Evolutionary conservation across 345 rosid genomes (phyloP).

Genomic region (Excoecaria agallocha): DNA sequence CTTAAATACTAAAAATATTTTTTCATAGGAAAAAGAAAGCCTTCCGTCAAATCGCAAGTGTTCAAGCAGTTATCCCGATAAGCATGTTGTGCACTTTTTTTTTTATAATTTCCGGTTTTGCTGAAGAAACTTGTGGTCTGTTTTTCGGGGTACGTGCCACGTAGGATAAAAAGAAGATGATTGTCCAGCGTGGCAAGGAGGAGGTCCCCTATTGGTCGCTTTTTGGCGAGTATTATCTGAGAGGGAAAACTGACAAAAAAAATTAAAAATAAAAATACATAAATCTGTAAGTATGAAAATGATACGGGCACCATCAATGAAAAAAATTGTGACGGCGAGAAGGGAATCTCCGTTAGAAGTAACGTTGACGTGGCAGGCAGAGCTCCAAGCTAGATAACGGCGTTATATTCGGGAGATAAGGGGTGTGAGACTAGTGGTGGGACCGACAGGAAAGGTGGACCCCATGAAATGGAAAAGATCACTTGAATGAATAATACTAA

Average conservation of each 20-base stretch:
- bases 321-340: constrained; percentile 8
- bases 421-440: background rate
- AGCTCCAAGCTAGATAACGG: constrained; percentile 21
- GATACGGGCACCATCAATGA: constrained; percentile 4
- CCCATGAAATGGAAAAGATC: background rate
- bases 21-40: too few species aligned
- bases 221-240: constrained; percentile 35
- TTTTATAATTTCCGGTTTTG: background rate
- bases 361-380: constrained; percentile 12
- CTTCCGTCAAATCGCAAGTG: constrained; percentile 8
- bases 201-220: constrained; percentile 33
- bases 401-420: constrained; percentile 27
- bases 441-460: constrained; percentile 18
- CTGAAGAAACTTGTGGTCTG: background rate
- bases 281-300: background rate
- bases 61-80: constrained; percentile 23
- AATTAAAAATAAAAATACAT: too few species aligned
- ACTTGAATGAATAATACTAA: background rate
- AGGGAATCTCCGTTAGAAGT: too few species aligned
- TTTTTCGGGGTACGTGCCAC: constrained; percentile 8
- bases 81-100: constrained; percentile 17
- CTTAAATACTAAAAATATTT: too few species aligned
- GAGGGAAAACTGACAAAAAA: background rate
- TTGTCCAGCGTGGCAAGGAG: constrained; percentile 31
- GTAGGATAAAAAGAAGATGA: constrained; percentile 2